These are phyloP conservation scores for Hamigera avellanea DNA, from an alignment of 495 filamentous ascomycete species.

Conservation along the genomic window DNA sequence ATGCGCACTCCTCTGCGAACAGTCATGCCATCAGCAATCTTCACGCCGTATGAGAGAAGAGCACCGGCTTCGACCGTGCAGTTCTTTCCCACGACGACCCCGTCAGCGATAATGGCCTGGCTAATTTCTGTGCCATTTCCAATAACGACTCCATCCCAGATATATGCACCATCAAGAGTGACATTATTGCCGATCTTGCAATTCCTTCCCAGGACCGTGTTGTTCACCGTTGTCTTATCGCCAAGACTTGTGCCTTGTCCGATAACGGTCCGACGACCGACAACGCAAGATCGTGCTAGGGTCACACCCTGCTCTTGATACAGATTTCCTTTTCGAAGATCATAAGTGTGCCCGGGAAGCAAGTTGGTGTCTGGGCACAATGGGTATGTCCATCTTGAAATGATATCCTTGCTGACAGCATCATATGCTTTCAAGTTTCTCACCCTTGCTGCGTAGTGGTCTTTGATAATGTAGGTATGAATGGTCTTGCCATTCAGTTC, in stretches of 20 bases:
- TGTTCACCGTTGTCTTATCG: slow-evolving; percentile 51
- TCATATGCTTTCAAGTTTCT: slow-evolving; percentile 83
- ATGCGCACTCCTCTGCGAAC: slow-evolving; percentile 42
- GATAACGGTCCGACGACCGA: slow-evolving; percentile 57
- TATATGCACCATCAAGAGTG: slow-evolving; percentile 64
- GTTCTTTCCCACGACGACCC: slow-evolving; percentile 55
- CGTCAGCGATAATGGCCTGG: slow-evolving; percentile 65
- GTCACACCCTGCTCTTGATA: slow-evolving; percentile 63
- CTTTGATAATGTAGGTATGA: slow-evolving; percentile 74
- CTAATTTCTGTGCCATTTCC: slow-evolving; percentile 58
- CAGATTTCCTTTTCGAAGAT: slow-evolving; percentile 47
- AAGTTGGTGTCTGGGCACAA: slow-evolving; percentile 84
- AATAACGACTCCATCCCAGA: slow-evolving; percentile 79
- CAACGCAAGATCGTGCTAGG: slow-evolving; percentile 57
- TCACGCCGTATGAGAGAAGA: slow-evolving; percentile 69
- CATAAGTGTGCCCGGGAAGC: slow-evolving; percentile 62
- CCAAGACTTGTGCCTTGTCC: slow-evolving; percentile 69
- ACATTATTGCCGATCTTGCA: slow-evolving; percentile 82
- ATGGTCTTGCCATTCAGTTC: slow-evolving; percentile 95
- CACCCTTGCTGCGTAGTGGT: slow-evolving; percentile 69
- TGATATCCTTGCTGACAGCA: slow-evolving; percentile 78
- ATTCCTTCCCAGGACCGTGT: slow-evolving; percentile 68
- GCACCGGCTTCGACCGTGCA: slow-evolving; percentile 58
- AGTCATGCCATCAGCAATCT: slow-evolving; percentile 48
- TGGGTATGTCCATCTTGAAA: slow-evolving; percentile 86